Percentiles rank a stretch among this genome's conserved stretches.
phyloP scores from a whole-genome alignment of 2,329 filamentous ascomycete genomes.

The Blastomyces silverae region DNA sequence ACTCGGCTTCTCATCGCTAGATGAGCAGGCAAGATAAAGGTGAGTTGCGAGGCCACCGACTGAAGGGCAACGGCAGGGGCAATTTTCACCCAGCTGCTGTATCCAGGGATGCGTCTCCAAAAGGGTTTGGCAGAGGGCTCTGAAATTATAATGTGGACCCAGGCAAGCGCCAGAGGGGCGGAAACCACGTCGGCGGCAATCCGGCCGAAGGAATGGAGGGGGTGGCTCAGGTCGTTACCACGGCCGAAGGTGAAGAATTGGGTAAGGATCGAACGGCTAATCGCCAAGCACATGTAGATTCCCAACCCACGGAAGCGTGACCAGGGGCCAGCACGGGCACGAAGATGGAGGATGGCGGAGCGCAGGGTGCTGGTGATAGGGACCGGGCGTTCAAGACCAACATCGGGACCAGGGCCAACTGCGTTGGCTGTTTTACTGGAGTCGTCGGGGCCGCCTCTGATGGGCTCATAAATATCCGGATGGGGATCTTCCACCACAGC shows the following conservation, averaged over 20 bases:
- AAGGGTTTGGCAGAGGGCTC: conserved; percentile 57
- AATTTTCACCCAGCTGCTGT: conserved; percentile 61
- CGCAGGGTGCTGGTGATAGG: conserved; percentile 58
- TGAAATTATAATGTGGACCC: conserved; percentile 82
- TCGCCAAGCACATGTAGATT: conserved; percentile 44
- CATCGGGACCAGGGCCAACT: conserved; percentile 32
- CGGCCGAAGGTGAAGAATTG: conserved; percentile 40
- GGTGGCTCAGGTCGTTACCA: conserved; percentile 31
- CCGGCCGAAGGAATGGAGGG: conserved; percentile 46
- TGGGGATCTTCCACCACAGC: conserved; percentile 58
- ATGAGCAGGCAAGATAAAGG: conserved; percentile 43
- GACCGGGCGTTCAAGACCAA: conserved; percentile 44
- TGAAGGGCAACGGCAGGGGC: conserved; percentile 61
- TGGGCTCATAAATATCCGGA: conserved; percentile 48
- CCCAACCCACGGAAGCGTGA: conserved; percentile 63
- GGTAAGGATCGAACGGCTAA: conserved; percentile 41
- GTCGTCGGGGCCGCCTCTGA: conserved; percentile 33
- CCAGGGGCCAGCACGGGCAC: conserved; percentile 55
- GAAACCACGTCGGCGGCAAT: conserved; percentile 56
- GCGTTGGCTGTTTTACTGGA: conserved; percentile 22
- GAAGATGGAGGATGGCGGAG: conserved; percentile 55
- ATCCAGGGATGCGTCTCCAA: conserved; percentile 62
- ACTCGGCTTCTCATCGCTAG: conserved; percentile 39
- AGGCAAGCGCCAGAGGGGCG: conserved; percentile 64
- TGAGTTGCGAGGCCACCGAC: conserved; percentile 49